Conservation (phyloP, 306 rosid species). For the Alnus rubra region DNA sequence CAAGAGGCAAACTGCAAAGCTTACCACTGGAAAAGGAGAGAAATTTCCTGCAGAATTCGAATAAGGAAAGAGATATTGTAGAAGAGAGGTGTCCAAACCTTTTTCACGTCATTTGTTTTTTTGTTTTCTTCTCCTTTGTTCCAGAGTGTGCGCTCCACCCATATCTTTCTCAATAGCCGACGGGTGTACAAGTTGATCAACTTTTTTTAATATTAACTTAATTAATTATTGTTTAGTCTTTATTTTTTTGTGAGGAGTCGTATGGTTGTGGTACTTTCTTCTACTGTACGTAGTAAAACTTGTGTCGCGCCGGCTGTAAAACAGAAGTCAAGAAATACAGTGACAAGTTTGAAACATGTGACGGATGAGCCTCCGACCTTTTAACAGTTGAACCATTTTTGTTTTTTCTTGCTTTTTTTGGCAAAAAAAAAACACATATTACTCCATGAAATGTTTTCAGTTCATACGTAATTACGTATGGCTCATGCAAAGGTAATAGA, state of each 20-base stretch:
- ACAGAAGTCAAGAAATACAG: not conserved
- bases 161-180: not conserved
- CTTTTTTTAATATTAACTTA: not conserved
- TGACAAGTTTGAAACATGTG: not conserved
- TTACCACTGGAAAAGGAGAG: not conserved
- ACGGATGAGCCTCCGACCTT: too few species aligned
- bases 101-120: not conserved
- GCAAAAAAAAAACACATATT: too few species aligned
- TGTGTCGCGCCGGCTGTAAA: not conserved
- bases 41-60: not conserved
- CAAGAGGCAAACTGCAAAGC: not conserved
- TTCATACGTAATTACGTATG: too few species aligned
- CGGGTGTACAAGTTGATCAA: not conserved
- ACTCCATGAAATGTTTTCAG: too few species aligned
- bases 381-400: too few species aligned
- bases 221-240: not conserved
- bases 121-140: not conserved
- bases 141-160: constrained; percentile 1
- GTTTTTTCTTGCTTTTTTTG: too few species aligned
- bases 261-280: too few species aligned
- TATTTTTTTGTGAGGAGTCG: too few species aligned
- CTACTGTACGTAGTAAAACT: not conserved
- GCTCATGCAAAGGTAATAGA: too few species aligned
- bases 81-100: not conserved
- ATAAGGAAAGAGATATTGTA: not conserved